phyloP scores from a whole-genome alignment of 768 basidiomycete species.

The Cubamyces lactineus region DNA sequence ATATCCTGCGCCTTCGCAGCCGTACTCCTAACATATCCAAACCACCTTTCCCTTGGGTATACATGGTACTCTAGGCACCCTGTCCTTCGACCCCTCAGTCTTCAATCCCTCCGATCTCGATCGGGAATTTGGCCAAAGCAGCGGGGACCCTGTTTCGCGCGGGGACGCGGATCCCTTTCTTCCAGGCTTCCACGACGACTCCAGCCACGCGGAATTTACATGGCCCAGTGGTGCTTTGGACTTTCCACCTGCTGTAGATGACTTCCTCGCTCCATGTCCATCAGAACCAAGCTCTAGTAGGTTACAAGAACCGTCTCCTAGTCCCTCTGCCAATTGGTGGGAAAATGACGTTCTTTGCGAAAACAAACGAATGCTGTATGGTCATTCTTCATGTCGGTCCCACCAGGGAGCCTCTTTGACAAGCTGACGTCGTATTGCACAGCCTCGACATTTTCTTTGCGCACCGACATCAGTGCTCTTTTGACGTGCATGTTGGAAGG shows the following conservation, averaged over 20 bases:
- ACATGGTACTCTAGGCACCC: not conserved
- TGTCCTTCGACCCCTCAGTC: slow-evolving; percentile 7
- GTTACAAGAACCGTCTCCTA: slow-evolving; percentile 10
- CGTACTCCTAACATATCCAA: not conserved
- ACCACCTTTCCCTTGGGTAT: not conserved
- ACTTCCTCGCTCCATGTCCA: slow-evolving; percentile 21
- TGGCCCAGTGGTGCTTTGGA: slow-evolving; percentile 10
- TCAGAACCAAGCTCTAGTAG: slow-evolving; percentile 18
- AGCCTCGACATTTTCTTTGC: slow-evolving; percentile 59
- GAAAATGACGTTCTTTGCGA: slow-evolving; percentile 34
- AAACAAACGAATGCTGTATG: slow-evolving; percentile 46
- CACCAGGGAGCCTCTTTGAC: slow-evolving; percentile 11
- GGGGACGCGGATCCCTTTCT: slow-evolving; percentile 5
- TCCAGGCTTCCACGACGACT: not conserved
- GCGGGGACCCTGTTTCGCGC: not conserved
- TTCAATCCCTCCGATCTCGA: slow-evolving; percentile 19
- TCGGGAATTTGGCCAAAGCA: slow-evolving; percentile 3
- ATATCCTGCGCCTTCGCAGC: not conserved
- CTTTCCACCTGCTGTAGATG: slow-evolving; percentile 17
- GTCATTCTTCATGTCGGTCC: slow-evolving; percentile 19
- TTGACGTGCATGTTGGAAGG: slow-evolving; percentile 51
- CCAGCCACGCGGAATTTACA: not conserved
- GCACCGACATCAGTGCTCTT: slow-evolving; percentile 62
- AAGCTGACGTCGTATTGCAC: slow-evolving; percentile 2
- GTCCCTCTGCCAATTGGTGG: slow-evolving; percentile 27